These are phyloP conservation scores for Phaeosphaeriaceae sp. DNA, from an alignment of 2,329 filamentous ascomycete species.

Conservation along the genomic window DNA sequence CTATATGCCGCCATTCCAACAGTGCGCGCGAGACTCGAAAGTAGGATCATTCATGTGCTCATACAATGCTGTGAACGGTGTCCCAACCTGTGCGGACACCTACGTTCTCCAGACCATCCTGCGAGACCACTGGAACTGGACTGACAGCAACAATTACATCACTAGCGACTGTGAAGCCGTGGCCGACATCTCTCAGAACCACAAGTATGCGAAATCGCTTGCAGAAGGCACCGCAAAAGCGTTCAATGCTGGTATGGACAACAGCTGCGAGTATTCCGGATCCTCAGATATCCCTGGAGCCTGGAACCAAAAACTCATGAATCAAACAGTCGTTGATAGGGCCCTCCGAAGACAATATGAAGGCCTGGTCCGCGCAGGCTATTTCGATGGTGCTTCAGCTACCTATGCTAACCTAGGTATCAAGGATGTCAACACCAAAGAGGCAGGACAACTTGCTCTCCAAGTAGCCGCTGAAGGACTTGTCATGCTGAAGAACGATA, in stretches of 20 bases:
- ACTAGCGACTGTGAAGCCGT: slow-evolving; percentile 71
- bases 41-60: slow-evolving; percentile 60
- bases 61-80: slow-evolving; percentile 69
- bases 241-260: slow-evolving; percentile 60
- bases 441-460: slow-evolving; percentile 62
- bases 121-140: slow-evolving; percentile 70
- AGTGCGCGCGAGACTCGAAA: slow-evolving; percentile 52
- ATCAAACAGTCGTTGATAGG: slow-evolving; percentile 55
- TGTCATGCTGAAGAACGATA: slow-evolving; percentile 60
- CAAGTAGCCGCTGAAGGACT: slow-evolving; percentile 58
- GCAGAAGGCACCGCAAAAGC: slow-evolving; percentile 54
- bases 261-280: slow-evolving; percentile 57
- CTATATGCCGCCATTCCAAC: slow-evolving; percentile 70
- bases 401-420: slow-evolving; percentile 61
- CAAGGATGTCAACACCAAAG: slow-evolving; percentile 61
- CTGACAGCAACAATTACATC: slow-evolving; percentile 65
- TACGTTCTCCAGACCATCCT: slow-evolving; percentile 69
- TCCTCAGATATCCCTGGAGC: slow-evolving; percentile 31
- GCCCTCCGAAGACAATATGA: slow-evolving; percentile 61
- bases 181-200: slow-evolving; percentile 63
- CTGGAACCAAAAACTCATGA: slow-evolving; percentile 37
- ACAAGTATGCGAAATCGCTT: slow-evolving; percentile 49
- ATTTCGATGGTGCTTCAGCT: slow-evolving; percentile 60
- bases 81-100: slow-evolving; percentile 67
- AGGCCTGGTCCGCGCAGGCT: slow-evolving; percentile 62